Evolutionary conservation across 2,329 filamentous ascomycete genomes (phyloP).

Genomic region (Nigrograna mackinnonii): DNA sequence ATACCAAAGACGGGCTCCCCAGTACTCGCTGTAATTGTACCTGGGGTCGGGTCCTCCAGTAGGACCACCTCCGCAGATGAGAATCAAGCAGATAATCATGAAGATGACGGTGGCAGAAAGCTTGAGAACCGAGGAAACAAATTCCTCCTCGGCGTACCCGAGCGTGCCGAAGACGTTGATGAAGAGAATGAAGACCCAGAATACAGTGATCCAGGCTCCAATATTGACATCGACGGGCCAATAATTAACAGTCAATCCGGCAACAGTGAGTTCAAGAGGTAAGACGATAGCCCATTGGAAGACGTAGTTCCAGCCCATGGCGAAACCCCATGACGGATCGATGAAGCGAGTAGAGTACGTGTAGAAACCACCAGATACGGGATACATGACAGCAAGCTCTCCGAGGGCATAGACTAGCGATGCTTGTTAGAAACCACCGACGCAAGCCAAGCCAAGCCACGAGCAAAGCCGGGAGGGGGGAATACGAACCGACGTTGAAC

Average conservation of each 20-base stretch:
- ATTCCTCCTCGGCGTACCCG: conserved; percentile 47
- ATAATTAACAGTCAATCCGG: conserved; percentile 41
- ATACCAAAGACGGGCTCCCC: conserved; percentile 65
- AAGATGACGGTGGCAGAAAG: conserved; percentile 40
- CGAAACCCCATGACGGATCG: conserved; percentile 49
- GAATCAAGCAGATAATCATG: conserved; percentile 54
- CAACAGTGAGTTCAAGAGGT: conserved; percentile 43
- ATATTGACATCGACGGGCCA: conserved; percentile 29
- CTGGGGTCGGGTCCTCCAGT: conserved; percentile 47
- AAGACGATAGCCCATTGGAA: conserved; percentile 42
- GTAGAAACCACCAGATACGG: conserved; percentile 57
- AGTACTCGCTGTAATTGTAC: conserved; percentile 53
- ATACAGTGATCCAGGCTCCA: conserved; percentile 42
- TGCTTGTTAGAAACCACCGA: conserved; percentile 43
- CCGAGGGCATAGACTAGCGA: conserved; percentile 53
- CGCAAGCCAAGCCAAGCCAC: conserved; percentile 12
- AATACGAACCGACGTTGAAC: conserved; percentile 42
- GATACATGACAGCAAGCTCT: conserved; percentile 64
- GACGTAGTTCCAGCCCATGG: conserved; percentile 42
- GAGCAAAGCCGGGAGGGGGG: neutral
- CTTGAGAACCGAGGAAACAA: conserved; percentile 41
- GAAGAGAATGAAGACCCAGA: conserved; percentile 40
- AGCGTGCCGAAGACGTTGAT: conserved; percentile 44
- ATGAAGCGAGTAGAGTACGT: conserved; percentile 54
- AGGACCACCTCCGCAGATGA: conserved; percentile 61